These are phyloP conservation scores for Penicillium sp. DNA, from an alignment of 2,329 filamentous ascomycete genomes.

Conservation along the genomic window DNA sequence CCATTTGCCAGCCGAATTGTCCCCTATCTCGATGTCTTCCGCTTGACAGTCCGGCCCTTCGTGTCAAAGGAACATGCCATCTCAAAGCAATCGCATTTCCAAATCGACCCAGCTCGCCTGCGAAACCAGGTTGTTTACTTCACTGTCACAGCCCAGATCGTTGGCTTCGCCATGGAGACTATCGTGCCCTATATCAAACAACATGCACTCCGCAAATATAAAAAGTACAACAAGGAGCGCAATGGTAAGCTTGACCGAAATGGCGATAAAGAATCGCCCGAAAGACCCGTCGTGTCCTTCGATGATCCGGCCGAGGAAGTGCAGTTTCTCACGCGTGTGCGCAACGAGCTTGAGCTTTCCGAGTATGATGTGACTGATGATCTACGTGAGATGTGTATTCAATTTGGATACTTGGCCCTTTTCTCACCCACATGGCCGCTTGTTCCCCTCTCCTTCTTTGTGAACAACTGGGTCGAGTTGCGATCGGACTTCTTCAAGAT, in stretches of 20 bases:
- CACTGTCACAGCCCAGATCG: conserved; percentile 90
- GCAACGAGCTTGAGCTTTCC: conserved; percentile 78
- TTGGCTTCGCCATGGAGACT: conserved; percentile 83
- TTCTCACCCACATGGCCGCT: conserved; percentile 95
- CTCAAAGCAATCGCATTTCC: conserved; percentile 60
- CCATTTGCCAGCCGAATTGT: conserved; percentile 85
- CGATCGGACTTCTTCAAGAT: conserved; percentile 96
- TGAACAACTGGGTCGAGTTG: conserved; percentile 97
- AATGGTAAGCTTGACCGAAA: conserved; percentile 24
- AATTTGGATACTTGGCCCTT: conserved; percentile 84
- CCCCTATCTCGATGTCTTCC: conserved; percentile 86
- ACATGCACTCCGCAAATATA: conserved; percentile 71
- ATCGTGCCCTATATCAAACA: conserved; percentile 84
- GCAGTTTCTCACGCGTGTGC: conserved; percentile 77
- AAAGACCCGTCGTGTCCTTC: conserved; percentile 45
- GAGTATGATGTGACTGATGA: conserved; percentile 91
- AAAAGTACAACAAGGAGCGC: conserved; percentile 34
- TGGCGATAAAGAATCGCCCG: conserved; percentile 26
- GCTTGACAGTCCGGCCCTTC: conserved; percentile 71
- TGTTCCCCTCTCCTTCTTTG: conserved; percentile 80
- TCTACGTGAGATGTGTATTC: conserved; percentile 90
- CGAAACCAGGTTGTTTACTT: conserved; percentile 95
- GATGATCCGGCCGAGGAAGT: conserved; percentile 76
- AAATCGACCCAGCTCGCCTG: conserved; percentile 79
- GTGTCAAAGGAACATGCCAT: conserved; percentile 73